Evolutionary conservation across 345 rosid genomes (phyloP).

Genomic region (Citrus mangshanensis): DNA sequence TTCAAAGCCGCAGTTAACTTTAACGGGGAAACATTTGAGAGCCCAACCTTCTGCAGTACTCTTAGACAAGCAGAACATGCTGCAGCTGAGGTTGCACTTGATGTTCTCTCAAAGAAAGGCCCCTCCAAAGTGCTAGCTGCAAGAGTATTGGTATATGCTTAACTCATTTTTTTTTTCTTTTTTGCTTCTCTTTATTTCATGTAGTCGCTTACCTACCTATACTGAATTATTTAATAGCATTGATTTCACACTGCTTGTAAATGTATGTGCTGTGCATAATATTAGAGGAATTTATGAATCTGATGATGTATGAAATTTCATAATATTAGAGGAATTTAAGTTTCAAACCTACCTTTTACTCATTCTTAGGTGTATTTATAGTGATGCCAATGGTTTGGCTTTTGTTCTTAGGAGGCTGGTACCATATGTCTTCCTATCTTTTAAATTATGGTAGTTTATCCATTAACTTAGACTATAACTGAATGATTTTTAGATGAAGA

Average conservation of each 20-base stretch:
- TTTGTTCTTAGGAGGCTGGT: neutral
- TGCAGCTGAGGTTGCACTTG: slow-evolving; percentile 49
- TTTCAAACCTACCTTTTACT: neutral
- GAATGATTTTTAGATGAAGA: neutral
- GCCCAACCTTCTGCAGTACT: slow-evolving; percentile 41
- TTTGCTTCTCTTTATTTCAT: neutral
- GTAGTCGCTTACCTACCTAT: neutral
- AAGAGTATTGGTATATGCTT: slow-evolving; percentile 32
- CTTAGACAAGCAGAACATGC: slow-evolving; percentile 50
- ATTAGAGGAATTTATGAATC: neutral
- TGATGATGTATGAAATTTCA: neutral
- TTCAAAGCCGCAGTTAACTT: slow-evolving; percentile 44
- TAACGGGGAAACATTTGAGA: slow-evolving; percentile 44
- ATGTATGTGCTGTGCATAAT: neutral
- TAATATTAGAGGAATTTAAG: neutral
- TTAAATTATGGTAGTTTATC: neutral
- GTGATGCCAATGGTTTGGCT: neutral
- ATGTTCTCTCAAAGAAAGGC: slow-evolving; percentile 34
- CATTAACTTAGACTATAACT: neutral
- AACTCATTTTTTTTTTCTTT: neutral
- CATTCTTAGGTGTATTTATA: neutral
- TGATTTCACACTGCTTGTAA: neutral
- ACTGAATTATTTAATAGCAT: neutral
- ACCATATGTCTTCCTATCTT: neutral
- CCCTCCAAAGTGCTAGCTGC: slow-evolving; percentile 44